Percentiles rank a stretch among this genome's conserved stretches.
phyloP scores from a whole-genome alignment of 441 rosid species.

The Populus hybrid region DNA sequence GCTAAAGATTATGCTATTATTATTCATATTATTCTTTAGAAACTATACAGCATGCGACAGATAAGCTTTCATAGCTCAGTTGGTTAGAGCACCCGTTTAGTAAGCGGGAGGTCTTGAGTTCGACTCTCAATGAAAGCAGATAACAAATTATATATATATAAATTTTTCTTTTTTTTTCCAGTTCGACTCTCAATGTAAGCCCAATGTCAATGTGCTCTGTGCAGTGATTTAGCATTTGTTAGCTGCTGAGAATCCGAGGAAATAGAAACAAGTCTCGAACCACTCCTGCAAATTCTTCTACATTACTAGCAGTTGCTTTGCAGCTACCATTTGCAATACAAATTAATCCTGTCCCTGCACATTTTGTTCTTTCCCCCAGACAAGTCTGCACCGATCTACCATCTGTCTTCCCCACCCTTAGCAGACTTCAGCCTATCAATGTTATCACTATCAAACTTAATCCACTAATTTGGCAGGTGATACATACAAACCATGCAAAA shows the following conservation, averaged over 20 bases:
- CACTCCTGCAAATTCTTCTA: neutral
- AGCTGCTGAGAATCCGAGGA: constrained; percentile 15
- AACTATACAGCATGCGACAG: fast-evolving
- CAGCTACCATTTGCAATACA: neutral
- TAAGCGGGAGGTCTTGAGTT: constrained; percentile 99
- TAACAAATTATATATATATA: no score
- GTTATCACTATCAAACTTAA: neutral
- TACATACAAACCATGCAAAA: neutral
- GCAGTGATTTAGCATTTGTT: constrained; percentile 13
- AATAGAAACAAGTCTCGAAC: constrained; percentile 8
- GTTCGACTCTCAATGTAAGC: constrained; percentile 5
- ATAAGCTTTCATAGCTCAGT: constrained; percentile 87
- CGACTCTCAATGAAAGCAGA: constrained; percentile 82
- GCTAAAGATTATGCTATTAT: no score
- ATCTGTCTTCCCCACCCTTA: neutral
- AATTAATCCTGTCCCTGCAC: no score
- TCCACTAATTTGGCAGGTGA: neutral
- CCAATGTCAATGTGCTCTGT: constrained; percentile 11
- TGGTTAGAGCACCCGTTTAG: constrained; percentile 99
- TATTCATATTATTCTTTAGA: no score
- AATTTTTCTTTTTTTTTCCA: no score
- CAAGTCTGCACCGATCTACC: neutral
- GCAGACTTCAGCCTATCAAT: neutral
- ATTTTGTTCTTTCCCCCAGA: no score
- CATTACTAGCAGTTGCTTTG: neutral